Percentiles rank a stretch among this genome's conserved stretches.
These are phyloP conservation scores for Knoxdaviesia proteae DNA, from an alignment of 2,329 filamentous ascomycete species.

Conservation along the genomic window DNA sequence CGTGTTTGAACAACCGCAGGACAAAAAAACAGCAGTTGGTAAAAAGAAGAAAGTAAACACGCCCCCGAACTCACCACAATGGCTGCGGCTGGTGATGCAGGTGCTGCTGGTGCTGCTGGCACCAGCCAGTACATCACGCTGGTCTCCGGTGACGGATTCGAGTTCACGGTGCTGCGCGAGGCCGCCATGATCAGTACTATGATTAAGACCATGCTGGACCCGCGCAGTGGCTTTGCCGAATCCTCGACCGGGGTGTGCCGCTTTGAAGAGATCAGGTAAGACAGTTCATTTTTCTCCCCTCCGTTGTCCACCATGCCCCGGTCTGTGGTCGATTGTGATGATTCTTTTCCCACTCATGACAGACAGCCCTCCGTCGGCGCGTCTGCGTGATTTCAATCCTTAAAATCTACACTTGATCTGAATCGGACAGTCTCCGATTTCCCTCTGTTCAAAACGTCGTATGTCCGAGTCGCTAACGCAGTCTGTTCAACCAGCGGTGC, in stretches of 20 bases:
- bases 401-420: slow-evolving; percentile 6
- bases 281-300: neutral
- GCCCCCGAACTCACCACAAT: slow-evolving; percentile 3
- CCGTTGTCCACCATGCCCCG: neutral
- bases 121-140: slow-evolving; percentile 55
- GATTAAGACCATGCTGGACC: slow-evolving; percentile 57
- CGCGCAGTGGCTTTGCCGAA: slow-evolving; percentile 27
- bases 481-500: slow-evolving; percentile 29
- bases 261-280: slow-evolving; percentile 6
- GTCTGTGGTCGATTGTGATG: too few relatives aligned
- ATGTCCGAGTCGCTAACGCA: too few relatives aligned
- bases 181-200: slow-evolving; percentile 48
- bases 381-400: slow-evolving; percentile 2
- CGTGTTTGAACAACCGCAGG: too few relatives aligned
- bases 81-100: slow-evolving; percentile 4
- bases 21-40: neutral
- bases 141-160: slow-evolving; percentile 53
- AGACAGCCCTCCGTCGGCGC: slow-evolving; percentile 3
- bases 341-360: neutral
- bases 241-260: slow-evolving; percentile 5
- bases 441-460: neutral
- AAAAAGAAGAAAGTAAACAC: neutral
- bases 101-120: neutral
- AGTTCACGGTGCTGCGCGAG: slow-evolving; percentile 55
- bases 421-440: neutral